Base-by-base conservation (phyloP, 176 grass and related monocot genomes). In the Rhipidocladum racemiflorum region DNA sequence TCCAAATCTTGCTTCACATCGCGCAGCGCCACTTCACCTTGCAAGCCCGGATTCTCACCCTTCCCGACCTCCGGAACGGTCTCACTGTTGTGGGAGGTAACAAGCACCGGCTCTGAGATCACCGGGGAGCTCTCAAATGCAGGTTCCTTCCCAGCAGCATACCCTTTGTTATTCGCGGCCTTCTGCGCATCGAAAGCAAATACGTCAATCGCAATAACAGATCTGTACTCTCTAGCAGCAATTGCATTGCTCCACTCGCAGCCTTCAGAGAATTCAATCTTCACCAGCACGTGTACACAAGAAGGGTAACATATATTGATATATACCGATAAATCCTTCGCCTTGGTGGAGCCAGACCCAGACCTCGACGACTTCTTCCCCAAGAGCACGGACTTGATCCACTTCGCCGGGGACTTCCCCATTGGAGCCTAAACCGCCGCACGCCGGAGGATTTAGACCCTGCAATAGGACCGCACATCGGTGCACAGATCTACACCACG, bases 361-460 rank as follows among this genome's bases (percentile, higher is more conserved):
- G 90, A 92, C 81, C 83, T 82, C 13, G 88, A 84, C 0, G 90
- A 84, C 87, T 92, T 95, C 85, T 95, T 92, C 85, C 93, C 85
- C 65, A 95, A 82, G 32, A 94, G 86, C 59, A 92, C 70, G 43
- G 85, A 92, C 66, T 92, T 95, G 60, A 95, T 88, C 93, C 93
- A 95, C 75, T 92, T 95, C 5, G 88, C 93, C 28, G 93, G 90
- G 74, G 90, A 92, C 60, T 92, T 95, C 36, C 90, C 85, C 93
- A 95, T 95, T 79, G 83, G 48, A 78, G 48, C 78, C 55, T 57
- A 75, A 30, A 5, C 68, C 51, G 72, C 72, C n/a, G 24, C 50
- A 1, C 65, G 44, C 88, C 48, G 76, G 53, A 75, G 34, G 57
- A n/a, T 66, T 85, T 8, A 12, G 78, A 60, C 4, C 65, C 88